Evolutionary conservation across 2,329 filamentous ascomycete genomes (phyloP).

Genomic region (Zasmidium cellare): DNA sequence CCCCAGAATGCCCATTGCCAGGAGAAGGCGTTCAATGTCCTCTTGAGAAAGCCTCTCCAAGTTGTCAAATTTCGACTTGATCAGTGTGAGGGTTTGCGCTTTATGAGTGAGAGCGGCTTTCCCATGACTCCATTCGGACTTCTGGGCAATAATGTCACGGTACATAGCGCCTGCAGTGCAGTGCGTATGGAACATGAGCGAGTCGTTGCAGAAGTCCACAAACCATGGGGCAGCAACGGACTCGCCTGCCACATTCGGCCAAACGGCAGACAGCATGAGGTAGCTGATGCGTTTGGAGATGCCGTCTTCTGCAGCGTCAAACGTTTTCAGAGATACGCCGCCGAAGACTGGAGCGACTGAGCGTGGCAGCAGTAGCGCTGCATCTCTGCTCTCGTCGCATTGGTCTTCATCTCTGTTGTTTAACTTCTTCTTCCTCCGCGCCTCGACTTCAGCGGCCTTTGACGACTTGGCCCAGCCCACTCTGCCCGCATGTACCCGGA

Average conservation of each 20-base stretch:
- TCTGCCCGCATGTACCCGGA: background rate
- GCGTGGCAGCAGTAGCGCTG: background rate
- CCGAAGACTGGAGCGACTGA: constrained; percentile 3
- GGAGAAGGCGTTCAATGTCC: constrained; percentile 3
- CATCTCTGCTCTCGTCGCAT: background rate
- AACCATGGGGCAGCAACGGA: constrained; percentile 1
- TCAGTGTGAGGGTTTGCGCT: background rate
- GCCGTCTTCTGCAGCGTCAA: background rate
- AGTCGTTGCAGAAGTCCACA: constrained; percentile 4
- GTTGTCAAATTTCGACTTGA: background rate
- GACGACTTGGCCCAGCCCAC: background rate
- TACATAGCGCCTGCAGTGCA: background rate
- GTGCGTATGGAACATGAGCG: constrained; percentile 5
- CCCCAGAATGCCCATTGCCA: constrained; percentile 1
- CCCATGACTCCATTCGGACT: background rate
- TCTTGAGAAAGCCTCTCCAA: background rate
- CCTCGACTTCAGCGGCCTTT: background rate
- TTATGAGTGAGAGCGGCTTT: background rate
- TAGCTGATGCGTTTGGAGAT: background rate
- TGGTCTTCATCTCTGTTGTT: background rate
- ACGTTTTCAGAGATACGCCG: background rate
- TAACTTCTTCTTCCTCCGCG: background rate
- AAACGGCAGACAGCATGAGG: background rate
- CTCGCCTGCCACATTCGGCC: constrained; percentile 1
- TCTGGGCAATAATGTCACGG: constrained; percentile 2